Evolutionary conservation across 2,329 filamentous ascomycete genomes (phyloP).

Genomic region (Fusarium pseudonygamai): DNA sequence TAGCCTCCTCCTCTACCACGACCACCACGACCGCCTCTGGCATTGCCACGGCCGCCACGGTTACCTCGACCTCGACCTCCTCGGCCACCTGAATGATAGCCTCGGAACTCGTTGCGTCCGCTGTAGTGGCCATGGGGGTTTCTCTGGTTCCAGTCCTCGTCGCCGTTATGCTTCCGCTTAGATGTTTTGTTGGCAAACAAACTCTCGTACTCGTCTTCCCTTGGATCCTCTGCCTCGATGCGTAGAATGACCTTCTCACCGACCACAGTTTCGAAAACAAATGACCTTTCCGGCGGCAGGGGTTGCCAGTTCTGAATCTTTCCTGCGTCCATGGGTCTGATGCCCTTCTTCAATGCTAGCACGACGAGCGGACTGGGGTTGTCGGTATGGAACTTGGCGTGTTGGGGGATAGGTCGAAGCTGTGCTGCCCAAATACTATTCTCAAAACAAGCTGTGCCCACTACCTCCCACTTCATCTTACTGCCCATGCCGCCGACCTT

Average conservation of each 20-base stretch:
- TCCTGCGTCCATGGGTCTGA: conserved; percentile 80
- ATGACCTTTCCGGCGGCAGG: conserved; percentile 73
- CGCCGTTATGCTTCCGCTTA: conserved; percentile 66
- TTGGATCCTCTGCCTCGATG: conserved; percentile 75
- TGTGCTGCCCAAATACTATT: conserved; percentile 88
- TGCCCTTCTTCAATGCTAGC: conserved; percentile 79
- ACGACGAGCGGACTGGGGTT: conserved; percentile 83
- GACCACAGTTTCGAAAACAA: conserved; percentile 84
- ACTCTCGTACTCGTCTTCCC: conserved; percentile 71
- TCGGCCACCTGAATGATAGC: conserved; percentile 55
- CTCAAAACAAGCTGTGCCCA: conserved; percentile 77
- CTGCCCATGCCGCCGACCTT: conserved; percentile 89
- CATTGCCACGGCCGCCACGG: conserved; percentile 50
- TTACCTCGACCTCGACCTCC: conserved; percentile 52
- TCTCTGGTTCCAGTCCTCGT: conserved; percentile 54
- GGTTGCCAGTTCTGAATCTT: conserved; percentile 88
- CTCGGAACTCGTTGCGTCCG: conserved; percentile 54
- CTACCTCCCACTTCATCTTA: conserved; percentile 86
- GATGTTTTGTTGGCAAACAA: conserved; percentile 67
- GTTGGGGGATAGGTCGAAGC: conserved; percentile 75
- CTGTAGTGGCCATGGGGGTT: conserved; percentile 47
- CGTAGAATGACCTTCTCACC: conserved; percentile 86
- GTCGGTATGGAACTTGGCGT: conserved; percentile 78
- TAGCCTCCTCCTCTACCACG: conserved; percentile 60
- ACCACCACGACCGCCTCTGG: conserved; percentile 53